Evolutionary conservation across 1,284 basidiomycete genomes (phyloP).

Genomic region (Rhodotorula glutinis): DNA sequence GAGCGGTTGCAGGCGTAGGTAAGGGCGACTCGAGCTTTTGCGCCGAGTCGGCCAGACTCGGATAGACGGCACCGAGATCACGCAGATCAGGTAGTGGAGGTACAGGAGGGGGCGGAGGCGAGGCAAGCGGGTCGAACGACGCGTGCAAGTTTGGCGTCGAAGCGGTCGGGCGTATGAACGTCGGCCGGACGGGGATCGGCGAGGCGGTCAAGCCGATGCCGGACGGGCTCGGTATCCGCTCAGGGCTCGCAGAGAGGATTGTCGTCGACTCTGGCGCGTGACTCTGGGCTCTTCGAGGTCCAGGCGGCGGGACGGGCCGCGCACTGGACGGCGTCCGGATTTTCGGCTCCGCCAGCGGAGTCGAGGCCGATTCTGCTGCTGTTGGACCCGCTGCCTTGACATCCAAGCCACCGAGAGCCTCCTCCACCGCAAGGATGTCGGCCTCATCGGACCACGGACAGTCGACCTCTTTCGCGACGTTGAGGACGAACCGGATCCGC

Average conservation of each 20-base stretch:
- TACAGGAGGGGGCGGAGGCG: slow-evolving; percentile 39
- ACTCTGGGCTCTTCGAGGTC: neutral
- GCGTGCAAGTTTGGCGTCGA: slow-evolving; percentile 64
- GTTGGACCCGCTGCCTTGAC: neutral
- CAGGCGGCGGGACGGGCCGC: neutral
- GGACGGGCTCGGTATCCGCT: neutral
- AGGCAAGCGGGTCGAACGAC: slow-evolving; percentile 43
- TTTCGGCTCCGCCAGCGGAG: neutral
- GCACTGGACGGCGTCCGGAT: neutral
- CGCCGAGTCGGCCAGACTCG: neutral
- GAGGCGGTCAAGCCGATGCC: neutral
- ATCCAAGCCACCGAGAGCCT: neutral
- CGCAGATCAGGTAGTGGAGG: slow-evolving; percentile 6
- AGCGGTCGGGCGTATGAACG: slow-evolving; percentile 53
- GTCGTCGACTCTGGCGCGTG: neutral
- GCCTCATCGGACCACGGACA: slow-evolving; percentile 56
- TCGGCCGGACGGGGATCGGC: slow-evolving; percentile 23
- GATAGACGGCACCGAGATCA: slow-evolving; percentile 7
- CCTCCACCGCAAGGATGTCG: neutral
- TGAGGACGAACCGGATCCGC: slow-evolving; percentile 77
- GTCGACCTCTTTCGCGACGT: slow-evolving; percentile 90
- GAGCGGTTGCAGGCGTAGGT: neutral
- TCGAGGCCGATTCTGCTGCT: neutral
- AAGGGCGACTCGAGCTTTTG: neutral
- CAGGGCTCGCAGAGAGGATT: neutral